Percentiles rank a stretch among this genome's conserved stretches.
Evolutionary conservation across 352 stramenopile species (phyloP).

Genomic region (Albugo candida): DNA sequence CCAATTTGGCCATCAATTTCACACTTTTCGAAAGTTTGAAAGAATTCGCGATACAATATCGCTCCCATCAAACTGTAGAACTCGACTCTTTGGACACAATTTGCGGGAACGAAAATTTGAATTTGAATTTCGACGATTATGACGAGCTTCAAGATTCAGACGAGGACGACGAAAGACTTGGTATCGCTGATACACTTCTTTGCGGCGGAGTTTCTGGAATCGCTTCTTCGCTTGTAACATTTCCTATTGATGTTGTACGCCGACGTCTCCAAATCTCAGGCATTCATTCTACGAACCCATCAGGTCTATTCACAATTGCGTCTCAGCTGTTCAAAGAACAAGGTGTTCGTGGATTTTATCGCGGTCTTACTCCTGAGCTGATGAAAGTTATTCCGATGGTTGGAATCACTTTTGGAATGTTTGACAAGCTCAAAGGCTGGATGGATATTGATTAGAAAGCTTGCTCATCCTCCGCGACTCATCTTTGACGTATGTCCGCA

Average conservation of each 20-base stretch:
- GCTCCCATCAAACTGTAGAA: conserved; percentile 18
- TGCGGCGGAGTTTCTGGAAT: conserved; percentile 83
- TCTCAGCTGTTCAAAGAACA: conserved; percentile 45
- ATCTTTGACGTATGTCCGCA: not conserved
- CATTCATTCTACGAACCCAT: conserved; percentile 35
- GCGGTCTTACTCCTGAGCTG: conserved; percentile 83
- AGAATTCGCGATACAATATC: conserved; percentile 70
- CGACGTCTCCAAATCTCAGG: conserved; percentile 88
- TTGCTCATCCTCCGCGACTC: not conserved
- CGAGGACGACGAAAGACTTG: conserved; percentile 13
- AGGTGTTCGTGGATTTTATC: conserved; percentile 68
- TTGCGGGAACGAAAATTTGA: too few species aligned
- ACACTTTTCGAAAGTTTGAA: conserved; percentile 90
- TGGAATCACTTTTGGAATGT: conserved; percentile 90
- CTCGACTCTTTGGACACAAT: not conserved
- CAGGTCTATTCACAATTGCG: conserved; percentile 58
- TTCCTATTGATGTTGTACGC: conserved; percentile 89
- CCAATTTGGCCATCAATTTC: conserved; percentile 93
- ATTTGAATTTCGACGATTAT: too few species aligned
- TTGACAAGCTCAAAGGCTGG: conserved; percentile 86
- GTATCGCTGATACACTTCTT: conserved; percentile 73
- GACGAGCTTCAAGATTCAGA: conserved; percentile 5
- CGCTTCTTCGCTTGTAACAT: conserved; percentile 84
- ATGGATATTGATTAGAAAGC: conserved; percentile 49
- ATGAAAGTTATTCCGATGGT: conserved; percentile 97